Evolutionary conservation across 2,329 filamentous ascomycete genomes (phyloP).

Genomic region (Fusarium sp.): DNA sequence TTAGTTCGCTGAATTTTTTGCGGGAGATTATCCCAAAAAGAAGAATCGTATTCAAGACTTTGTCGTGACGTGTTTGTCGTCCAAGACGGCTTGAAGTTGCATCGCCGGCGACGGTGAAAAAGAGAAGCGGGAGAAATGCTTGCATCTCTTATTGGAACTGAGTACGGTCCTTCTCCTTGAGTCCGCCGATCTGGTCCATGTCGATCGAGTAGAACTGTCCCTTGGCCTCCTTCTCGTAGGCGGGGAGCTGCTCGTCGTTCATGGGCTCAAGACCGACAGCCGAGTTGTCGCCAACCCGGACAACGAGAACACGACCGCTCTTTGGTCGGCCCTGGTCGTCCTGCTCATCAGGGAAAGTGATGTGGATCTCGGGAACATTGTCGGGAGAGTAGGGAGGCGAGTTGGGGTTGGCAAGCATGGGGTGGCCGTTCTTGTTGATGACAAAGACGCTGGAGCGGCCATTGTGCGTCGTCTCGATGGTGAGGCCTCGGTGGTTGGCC

Average conservation of each 20-base stretch:
- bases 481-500: conserved; percentile 66
- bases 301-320: conserved; percentile 90
- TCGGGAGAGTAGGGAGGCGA: conserved; percentile 83
- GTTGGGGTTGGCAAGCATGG: conserved; percentile 79
- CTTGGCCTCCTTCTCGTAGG: conserved; percentile 85
- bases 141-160: conserved; percentile 50
- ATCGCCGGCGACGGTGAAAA: conserved; percentile 42
- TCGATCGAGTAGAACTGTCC: conserved; percentile 93
- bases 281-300: conserved; percentile 88
- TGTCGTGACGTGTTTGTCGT: conserved; percentile 41
- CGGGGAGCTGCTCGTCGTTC: conserved; percentile 82
- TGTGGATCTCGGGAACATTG: conserved; percentile 93
- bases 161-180: conserved; percentile 84
- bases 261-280: conserved; percentile 90
- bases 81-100: conserved; percentile 41
- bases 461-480: conserved; percentile 67
- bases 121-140: conserved; percentile 24
- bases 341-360: conserved; percentile 97
- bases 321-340: conserved; percentile 85
- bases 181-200: conserved; percentile 91
- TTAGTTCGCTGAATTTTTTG: conserved; percentile 36
- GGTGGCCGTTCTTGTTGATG: conserved; percentile 80
- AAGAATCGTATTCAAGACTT: conserved; percentile 36
- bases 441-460: conserved; percentile 78
- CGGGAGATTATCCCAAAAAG: conserved; percentile 17